phyloP scores from a whole-genome alignment of 2,329 filamentous ascomycete genomes.

The Aaosphaeria arxii region DNA sequence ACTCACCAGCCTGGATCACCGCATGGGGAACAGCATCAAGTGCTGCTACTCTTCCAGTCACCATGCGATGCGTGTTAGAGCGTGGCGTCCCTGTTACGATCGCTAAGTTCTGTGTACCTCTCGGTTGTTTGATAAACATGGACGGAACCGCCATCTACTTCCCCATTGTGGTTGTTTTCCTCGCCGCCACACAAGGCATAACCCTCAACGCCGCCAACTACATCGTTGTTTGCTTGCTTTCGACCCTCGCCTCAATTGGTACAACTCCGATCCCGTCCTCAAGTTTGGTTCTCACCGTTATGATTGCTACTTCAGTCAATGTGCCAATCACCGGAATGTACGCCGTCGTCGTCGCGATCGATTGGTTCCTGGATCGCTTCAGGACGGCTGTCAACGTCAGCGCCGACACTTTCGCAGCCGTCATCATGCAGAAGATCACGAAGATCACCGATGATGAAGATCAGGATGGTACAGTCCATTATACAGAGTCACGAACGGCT shows the following conservation, averaged over 20 bases:
- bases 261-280: constrained; percentile 55
- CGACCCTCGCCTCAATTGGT: constrained; percentile 52
- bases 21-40: constrained; percentile 55
- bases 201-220: constrained; percentile 45
- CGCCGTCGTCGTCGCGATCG: constrained; percentile 53
- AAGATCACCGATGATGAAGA: constrained; percentile 17
- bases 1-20: constrained; percentile 53
- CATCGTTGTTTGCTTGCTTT: constrained; percentile 48
- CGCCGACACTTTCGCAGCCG: constrained; percentile 49
- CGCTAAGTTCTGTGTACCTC: constrained; percentile 46
- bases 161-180: constrained; percentile 52
- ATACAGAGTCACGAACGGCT: too few relatives aligned
- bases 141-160: constrained; percentile 57
- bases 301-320: constrained; percentile 49
- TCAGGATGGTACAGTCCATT: too few relatives aligned
- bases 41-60: constrained; percentile 52
- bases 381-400: constrained; percentile 52
- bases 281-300: constrained; percentile 51
- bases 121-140: constrained; percentile 53
- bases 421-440: constrained; percentile 41
- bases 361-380: constrained; percentile 58
- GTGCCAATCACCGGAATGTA: constrained; percentile 51
- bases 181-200: constrained; percentile 51
- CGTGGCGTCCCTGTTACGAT: constrained; percentile 44
- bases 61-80: constrained; percentile 42